Evolutionary conservation across 2,329 filamentous ascomycete genomes (phyloP).

Genomic region (Trichoderma koningii): DNA sequence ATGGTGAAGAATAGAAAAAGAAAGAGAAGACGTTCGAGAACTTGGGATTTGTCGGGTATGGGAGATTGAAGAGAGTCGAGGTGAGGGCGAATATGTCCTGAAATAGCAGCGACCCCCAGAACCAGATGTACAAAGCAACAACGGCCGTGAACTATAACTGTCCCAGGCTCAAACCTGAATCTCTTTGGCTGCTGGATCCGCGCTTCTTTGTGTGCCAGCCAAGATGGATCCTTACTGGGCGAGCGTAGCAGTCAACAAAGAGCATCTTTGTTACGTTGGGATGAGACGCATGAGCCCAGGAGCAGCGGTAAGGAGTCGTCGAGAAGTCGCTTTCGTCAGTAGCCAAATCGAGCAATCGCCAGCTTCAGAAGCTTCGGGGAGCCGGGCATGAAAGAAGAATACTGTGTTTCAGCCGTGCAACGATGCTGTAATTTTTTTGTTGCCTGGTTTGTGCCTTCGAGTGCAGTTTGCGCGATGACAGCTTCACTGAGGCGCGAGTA

Average conservation of each 20-base stretch:
- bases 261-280: constrained; percentile 32
- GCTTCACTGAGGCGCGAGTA: constrained; percentile 21
- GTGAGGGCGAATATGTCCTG: not conserved
- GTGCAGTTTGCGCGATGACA: constrained; percentile 34
- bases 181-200: constrained; percentile 22
- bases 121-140: constrained; percentile 11
- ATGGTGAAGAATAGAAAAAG: not conserved
- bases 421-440: not conserved
- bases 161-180: not conserved
- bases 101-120: constrained; percentile 2
- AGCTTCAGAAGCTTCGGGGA: not conserved
- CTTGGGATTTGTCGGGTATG: not conserved
- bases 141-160: not conserved
- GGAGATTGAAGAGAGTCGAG: constrained; percentile 2
- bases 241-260: constrained; percentile 33
- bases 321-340: not conserved
- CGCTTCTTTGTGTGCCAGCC: constrained; percentile 25
- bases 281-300: constrained; percentile 18
- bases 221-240: constrained; percentile 23
- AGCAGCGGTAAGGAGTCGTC: constrained; percentile 1
- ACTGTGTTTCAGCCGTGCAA: not conserved
- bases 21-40: not conserved
- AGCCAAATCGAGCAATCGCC: not conserved
- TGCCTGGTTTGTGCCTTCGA: not conserved
- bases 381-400: not conserved